These are phyloP conservation scores for Fusarium sp. DNA, from an alignment of 2,329 filamentous ascomycete genomes.

Conservation along the genomic window DNA sequence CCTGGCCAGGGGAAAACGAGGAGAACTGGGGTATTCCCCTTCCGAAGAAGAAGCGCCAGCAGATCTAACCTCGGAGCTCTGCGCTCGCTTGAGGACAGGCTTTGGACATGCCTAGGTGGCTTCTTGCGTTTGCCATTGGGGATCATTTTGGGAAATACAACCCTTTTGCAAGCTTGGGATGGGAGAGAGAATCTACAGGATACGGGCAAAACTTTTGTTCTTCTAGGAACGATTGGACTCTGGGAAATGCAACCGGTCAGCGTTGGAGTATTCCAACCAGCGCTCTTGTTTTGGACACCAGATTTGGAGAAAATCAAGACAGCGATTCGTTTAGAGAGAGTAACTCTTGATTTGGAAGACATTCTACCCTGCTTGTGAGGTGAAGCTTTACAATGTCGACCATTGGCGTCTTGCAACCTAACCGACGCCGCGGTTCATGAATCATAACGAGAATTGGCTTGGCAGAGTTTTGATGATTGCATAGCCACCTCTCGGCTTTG, in stretches of 20 bases:
- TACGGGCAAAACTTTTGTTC: neutral
- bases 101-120: neutral
- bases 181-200: neutral
- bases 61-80: slow-evolving; percentile 7
- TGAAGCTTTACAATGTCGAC: neutral
- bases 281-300: neutral
- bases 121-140: neutral
- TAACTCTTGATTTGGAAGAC: neutral
- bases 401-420: too few species aligned
- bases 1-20: slow-evolving; percentile 11
- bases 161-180: neutral
- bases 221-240: neutral
- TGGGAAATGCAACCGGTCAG: neutral
- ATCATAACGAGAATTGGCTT: neutral
- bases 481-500: neutral
- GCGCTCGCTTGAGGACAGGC: neutral
- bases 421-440: neutral
- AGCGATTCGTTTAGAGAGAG: neutral
- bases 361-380: neutral
- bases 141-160: neutral
- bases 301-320: neutral
- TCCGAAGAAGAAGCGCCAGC: neutral
- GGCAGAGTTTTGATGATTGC: neutral
- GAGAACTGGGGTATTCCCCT: slow-evolving; percentile 26
- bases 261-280: neutral